Evolutionary conservation across 75 land plant genomes (phyloP), one percentile per base, ranked within the genome.

Genomic region (Pinus taeda): DNA sequence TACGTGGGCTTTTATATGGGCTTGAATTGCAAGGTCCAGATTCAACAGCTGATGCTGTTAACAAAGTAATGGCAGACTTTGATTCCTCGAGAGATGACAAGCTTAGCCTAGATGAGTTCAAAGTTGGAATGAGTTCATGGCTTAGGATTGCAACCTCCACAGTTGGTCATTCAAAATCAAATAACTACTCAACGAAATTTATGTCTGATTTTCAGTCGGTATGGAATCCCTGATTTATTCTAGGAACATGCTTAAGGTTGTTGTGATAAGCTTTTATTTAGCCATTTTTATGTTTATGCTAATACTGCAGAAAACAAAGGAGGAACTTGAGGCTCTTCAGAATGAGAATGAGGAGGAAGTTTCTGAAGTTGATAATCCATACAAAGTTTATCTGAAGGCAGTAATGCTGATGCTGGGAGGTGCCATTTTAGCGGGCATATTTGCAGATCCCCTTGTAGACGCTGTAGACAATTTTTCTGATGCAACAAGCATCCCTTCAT

Each of bases 381-480:
- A 49, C 42, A 72, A 81, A 83, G 67, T 79, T 1, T 49, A 80
- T 22, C 5, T 79, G 6, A 92, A 86, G 78, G 98, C 99, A 57
- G 83, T 75, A 3, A 9, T 79, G 29, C 66, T 89, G 53, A 77
- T 94, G 85, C 59, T 96, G n/a, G 83, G 91, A n/a, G 99, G 98
- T 61, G 87, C 95, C n/a, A 63, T 78, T 37, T 76, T 96, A 30
- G 95, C 95, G 15, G 99, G 90, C 61, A 79, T 79, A 56, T 94
- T 96, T 79, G 98, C 99, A 15, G 95, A 94, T 64, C 99, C 99
- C n/a, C 84, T 96, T 73, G 99, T 96, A 58, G 92, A 85, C 81
- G 90, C 95, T 53, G 92, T 96, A 49, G 84, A 90, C 65, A 86
- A 88, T 77, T 96, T 96, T 77, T 96, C 99, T 3, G 77, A 55